A percentile compares a stretch with the other conserved stretches of the same genome.
Evolutionary conservation across 345 rosid genomes (phyloP).

Genomic region (Citropsis articulata): DNA sequence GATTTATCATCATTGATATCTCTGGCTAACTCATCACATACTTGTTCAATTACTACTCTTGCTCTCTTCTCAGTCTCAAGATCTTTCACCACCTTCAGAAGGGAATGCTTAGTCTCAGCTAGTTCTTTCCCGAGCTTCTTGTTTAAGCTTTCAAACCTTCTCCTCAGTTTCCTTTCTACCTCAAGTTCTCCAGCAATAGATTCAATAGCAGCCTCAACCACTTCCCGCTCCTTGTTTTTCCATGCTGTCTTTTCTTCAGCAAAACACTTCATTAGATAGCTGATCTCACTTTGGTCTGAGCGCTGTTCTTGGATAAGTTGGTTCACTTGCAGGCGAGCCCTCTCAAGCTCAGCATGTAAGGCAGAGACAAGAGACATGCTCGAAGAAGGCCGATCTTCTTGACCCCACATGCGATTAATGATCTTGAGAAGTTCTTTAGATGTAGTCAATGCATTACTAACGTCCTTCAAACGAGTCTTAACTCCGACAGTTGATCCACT

Average conservation of each 20-base stretch:
- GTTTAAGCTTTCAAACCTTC: constrained; percentile 83
- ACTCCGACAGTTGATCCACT: constrained; percentile 60
- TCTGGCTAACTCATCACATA: constrained; percentile 75
- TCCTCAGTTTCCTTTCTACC: constrained; percentile 79
- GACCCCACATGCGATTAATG: constrained; percentile 90
- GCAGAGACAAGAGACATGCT: constrained; percentile 94
- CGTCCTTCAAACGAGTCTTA: constrained; percentile 78
- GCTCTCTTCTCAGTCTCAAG: constrained; percentile 84
- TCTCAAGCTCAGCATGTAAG: constrained; percentile 91
- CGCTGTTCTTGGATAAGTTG: constrained; percentile 81
- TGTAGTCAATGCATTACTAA: constrained; percentile 89
- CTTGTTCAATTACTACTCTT: constrained; percentile 74
- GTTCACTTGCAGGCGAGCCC: constrained; percentile 91
- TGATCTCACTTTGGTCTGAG: constrained; percentile 67
- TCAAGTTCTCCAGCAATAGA: constrained; percentile 88
- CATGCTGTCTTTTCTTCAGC: constrained; percentile 94
- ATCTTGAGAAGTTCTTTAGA: constrained; percentile 91
- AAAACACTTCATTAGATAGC: constrained; percentile 80
- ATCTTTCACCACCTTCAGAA: constrained; percentile 71
- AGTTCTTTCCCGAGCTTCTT: constrained; percentile 89
- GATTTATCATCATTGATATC: constrained; percentile 60
- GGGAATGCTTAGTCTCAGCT: constrained; percentile 66
- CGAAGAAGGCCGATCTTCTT: constrained; percentile 83
- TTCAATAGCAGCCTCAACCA: constrained; percentile 91
- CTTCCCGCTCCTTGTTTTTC: constrained; percentile 83